These are phyloP conservation scores for Helotiales sp. DNA, from an alignment of 2,329 filamentous ascomycete species.

Conservation along the genomic window DNA sequence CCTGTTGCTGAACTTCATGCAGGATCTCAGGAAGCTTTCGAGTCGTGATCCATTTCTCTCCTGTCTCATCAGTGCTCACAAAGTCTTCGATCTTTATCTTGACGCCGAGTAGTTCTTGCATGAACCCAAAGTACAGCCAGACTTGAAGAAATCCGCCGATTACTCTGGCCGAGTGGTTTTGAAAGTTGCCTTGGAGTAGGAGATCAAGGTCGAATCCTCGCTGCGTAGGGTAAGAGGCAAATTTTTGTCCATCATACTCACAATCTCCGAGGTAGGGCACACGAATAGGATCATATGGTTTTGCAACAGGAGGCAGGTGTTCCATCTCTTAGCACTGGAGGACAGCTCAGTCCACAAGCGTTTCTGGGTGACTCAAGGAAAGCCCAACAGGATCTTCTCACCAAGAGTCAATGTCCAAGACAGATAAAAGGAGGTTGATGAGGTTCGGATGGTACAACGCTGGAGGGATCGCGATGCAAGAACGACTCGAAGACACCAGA, in stretches of 20 bases:
- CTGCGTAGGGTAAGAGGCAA: conserved; percentile 6
- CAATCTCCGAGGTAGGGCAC: conserved; percentile 11
- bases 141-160: conserved; percentile 12
- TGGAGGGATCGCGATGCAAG: background rate
- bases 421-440: background rate
- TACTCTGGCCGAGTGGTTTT: background rate
- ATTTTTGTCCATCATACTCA: conserved; percentile 8
- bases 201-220: conserved; percentile 12
- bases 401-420: background rate
- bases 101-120: conserved; percentile 7
- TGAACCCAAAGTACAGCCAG: conserved; percentile 18
- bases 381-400: background rate
- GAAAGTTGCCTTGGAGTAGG: conserved; percentile 9
- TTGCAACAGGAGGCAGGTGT: conserved; percentile 12
- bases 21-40: conserved; percentile 5
- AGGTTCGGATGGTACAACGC: too few relatives aligned
- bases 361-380: background rate
- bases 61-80: conserved; percentile 3
- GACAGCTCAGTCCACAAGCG: background rate
- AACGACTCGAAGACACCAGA: background rate
- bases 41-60: conserved; percentile 13
- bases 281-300: conserved; percentile 9
- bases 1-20: background rate
- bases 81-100: conserved; percentile 3
- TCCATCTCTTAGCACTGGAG: conserved; percentile 6